Evolutionary conservation across 2,329 filamentous ascomycete genomes (phyloP), one percentile per base, ranked within the genome.

Genomic region (Polytolypa hystricis): DNA sequence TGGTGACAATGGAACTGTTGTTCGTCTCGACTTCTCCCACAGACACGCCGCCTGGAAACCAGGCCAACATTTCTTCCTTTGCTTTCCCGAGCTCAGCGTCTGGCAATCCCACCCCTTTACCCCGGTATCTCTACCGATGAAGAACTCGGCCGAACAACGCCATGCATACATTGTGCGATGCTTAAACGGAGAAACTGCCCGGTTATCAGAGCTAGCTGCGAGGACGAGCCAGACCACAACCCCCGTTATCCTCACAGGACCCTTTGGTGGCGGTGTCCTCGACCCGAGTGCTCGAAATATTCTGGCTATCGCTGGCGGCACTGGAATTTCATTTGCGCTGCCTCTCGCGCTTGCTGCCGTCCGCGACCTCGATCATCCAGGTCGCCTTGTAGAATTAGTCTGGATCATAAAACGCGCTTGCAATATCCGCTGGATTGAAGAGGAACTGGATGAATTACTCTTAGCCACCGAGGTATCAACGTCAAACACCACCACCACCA

Each of bases 41-140:
- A 57, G 66, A 2, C 75, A 80, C 35, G 65, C 69, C 18, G 54
- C 70, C 0, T 84, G 79, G 79, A 60, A 65, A 9, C 61, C 80
- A 9, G 79, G 81, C 7, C 75, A 84, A 55, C 81, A 84, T 50
- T 84, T 81, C 54, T 84, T 75, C 48, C 62, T 84, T 11, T 79
- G 71, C 53, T 84, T 84, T 47, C 65, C 75, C 0, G 70, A 77
- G 42, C 62, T 74, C 20, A 78, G 69, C 47, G 69, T 84, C 47
- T 83, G 78, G 77, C 79, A 84, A 55, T 76, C 75, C 0, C 80
- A 84, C 48, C 80, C 80, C 0, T 81, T 84, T 50, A 83, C 78
- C 0, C 74, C 77, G 0, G 61, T 77, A 6, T 76, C 69, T 37
- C 53, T 71, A 0, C 76, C 74, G 0, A 54, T 47, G 0, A 43